These are phyloP conservation scores for Diaporthe sp. DNA, from an alignment of 2,329 filamentous ascomycete species.

Conservation along the genomic window DNA sequence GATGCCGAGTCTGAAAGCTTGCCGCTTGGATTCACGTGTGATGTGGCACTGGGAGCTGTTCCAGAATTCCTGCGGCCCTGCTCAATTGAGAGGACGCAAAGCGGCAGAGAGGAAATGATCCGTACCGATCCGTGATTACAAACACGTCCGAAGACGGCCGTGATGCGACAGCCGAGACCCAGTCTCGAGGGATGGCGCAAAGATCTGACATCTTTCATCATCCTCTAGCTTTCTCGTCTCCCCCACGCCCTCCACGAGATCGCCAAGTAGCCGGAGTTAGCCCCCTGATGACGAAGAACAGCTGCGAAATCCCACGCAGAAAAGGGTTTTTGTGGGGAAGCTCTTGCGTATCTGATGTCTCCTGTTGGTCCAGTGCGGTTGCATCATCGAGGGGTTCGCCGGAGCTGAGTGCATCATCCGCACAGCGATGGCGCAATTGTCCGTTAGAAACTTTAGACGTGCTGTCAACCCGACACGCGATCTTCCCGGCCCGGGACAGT, in stretches of 20 bases:
- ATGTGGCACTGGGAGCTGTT: neutral
- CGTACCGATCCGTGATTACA: conserved; percentile 35
- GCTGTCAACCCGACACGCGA: neutral
- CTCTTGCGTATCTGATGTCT: neutral
- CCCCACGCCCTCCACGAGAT: conserved; percentile 22
- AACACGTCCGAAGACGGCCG: conserved; percentile 36
- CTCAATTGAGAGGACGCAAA: conserved; percentile 10
- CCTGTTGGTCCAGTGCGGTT: conserved; percentile 28
- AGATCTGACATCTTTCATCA: conserved; percentile 39
- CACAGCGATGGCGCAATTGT: conserved; percentile 41
- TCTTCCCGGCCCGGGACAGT: neutral
- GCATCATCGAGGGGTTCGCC: conserved; percentile 33
- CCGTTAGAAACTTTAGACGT: conserved; percentile 10
- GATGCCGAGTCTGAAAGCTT: neutral
- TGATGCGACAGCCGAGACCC: conserved; percentile 38
- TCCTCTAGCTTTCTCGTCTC: conserved; percentile 24
- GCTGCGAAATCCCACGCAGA: neutral
- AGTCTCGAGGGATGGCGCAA: conserved; percentile 40
- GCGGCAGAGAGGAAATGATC: neutral
- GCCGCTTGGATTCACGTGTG: conserved; percentile 1
- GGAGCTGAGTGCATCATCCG: conserved; percentile 36
- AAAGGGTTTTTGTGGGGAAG: neutral
- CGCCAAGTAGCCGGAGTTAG: conserved; percentile 14
- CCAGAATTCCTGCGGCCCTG: conserved; percentile 1
- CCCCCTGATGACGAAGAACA: neutral